A percentile compares a stretch with the other conserved stretches of the same genome.
These are phyloP conservation scores for Barbatosphaeria neglecta DNA, from an alignment of 495 filamentous ascomycete genomes.

Conservation along the genomic window DNA sequence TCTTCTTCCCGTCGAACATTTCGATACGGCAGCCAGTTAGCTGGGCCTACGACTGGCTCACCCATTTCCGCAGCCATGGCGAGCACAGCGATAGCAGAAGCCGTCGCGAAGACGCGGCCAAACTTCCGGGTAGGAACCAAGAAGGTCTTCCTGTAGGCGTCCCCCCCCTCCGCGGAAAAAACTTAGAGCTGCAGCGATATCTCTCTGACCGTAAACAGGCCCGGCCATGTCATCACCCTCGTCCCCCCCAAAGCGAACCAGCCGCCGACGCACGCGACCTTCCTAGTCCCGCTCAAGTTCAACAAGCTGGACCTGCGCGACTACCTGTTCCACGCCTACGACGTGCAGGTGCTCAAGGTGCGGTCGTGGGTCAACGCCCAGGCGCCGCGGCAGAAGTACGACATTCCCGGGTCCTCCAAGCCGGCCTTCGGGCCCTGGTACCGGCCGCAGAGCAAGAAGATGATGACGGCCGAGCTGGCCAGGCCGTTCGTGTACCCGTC, in stretches of 20 bases:
- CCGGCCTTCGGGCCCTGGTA: constrained; percentile 26
- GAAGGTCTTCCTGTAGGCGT: constrained; percentile 53
- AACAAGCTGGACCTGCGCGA: constrained; percentile 87
- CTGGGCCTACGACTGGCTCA: background rate
- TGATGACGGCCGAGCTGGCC: constrained; percentile 79
- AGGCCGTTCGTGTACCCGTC: constrained; percentile 78
- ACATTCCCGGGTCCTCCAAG: constrained; percentile 4
- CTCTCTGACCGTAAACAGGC: constrained; percentile 34
- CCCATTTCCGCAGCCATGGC: constrained; percentile 5
- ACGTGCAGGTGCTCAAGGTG: constrained; percentile 51
- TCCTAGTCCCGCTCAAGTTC: constrained; percentile 75
- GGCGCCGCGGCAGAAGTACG: constrained; percentile 40
- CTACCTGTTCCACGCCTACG: constrained; percentile 72
- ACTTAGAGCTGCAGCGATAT: constrained; percentile 1
- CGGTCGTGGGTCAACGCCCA: constrained; percentile 69
- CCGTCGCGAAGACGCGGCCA: constrained; percentile 8
- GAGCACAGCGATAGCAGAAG: constrained; percentile 5
- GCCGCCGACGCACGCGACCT: constrained; percentile 66
- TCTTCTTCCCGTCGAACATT: background rate
- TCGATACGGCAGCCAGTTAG: background rate
- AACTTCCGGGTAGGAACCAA: constrained; percentile 37
- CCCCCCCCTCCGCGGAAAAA: background rate
- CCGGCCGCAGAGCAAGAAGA: constrained; percentile 63
- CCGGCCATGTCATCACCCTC: constrained; percentile 65
- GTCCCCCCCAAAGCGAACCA: constrained; percentile 55